Evolutionary conservation across 2,329 filamentous ascomycete genomes (phyloP), one percentile per base, ranked within the genome.

Genomic region (Penicillium expansum): DNA sequence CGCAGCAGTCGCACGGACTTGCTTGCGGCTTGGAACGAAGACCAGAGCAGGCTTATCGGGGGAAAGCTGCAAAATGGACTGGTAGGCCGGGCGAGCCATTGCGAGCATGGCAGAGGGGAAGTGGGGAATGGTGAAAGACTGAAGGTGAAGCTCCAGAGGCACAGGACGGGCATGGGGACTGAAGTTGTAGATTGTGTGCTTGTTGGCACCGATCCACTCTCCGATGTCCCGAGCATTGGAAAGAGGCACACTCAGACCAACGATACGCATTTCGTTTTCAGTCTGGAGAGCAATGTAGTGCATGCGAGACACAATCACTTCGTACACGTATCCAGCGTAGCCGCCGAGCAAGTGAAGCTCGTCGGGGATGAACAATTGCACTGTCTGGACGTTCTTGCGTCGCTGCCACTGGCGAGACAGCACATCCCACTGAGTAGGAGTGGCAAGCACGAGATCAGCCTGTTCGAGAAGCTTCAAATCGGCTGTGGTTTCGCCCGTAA

Each of bases 151-250:
- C 73, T 97, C 93, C 32, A 99, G 79, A 22, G 93, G 92, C 18
- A 97, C 86, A 1, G 92, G 89, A 55, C 95, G 88, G 59, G 93
- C 87, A 69, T 93, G 89, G 2, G 94, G 94, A 67, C 91, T 96
- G 79, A 99, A 99, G 78, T 99, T 99, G 82, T 93, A 99, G 62
- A 96, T 96, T 48, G 94, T 96, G 72, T 99, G 94, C 79, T 97
- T 97, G 74, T 87, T 96, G 8, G 93, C 94, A 64, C 95, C 94
- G 64, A 99, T 92, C 94, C 94, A 99, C 76, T 97, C 94, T 50
- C 93, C 93, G 67, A 99, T 85, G 68, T 99, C 94, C 57, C 92
- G 86, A 48, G 93, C 92, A 71, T 97, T 97, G 5, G 94, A 88
- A 22, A 99, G 82, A 24, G 94, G 95, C 29, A 97, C 94, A 70